Evolutionary conservation across 495 filamentous ascomycete species (phyloP).

Genomic region (Hypoxylon lenormandii): DNA sequence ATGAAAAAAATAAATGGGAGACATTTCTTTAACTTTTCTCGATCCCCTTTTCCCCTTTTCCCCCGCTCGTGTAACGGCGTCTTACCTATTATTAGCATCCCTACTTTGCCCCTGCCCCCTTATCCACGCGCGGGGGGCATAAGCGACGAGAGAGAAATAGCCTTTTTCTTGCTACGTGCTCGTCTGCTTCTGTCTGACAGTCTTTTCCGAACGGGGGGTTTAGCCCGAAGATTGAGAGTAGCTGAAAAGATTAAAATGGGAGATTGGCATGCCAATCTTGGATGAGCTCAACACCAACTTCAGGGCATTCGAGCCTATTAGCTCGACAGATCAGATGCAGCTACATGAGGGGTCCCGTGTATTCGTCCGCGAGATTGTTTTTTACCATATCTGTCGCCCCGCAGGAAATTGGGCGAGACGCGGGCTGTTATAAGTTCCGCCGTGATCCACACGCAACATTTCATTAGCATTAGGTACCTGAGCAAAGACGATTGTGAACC

Average conservation of each 20-base stretch:
- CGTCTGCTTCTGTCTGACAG: slow-evolving; percentile 5
- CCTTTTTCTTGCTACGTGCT: slow-evolving; percentile 13
- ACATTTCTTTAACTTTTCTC: background rate
- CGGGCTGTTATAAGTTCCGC: slow-evolving; percentile 12
- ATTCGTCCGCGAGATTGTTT: background rate
- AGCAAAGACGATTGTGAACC: slow-evolving; percentile 8
- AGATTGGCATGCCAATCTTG: slow-evolving; percentile 21
- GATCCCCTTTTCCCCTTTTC: background rate
- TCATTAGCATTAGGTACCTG: slow-evolving; percentile 1
- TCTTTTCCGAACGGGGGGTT: slow-evolving; percentile 32
- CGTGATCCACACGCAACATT: slow-evolving; percentile 26
- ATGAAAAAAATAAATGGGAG: background rate
- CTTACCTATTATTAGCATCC: slow-evolving; percentile 13
- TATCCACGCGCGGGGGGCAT: background rate
- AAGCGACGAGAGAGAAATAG: slow-evolving; percentile 1
- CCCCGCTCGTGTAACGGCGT: slow-evolving; percentile 18
- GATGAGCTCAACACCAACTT: slow-evolving; percentile 3
- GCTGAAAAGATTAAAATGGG: slow-evolving; percentile 38
- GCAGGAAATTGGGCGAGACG: slow-evolving; percentile 20
- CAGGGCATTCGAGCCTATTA: slow-evolving; percentile 26
- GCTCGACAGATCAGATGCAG: slow-evolving; percentile 9
- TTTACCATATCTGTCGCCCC: slow-evolving; percentile 17
- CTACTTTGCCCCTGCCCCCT: background rate
- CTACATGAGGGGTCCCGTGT: background rate
- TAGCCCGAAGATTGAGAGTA: slow-evolving; percentile 6